Evolutionary conservation across 139 green algal genomes (phyloP).

Genomic region (Tetradesmus obliquus): DNA sequence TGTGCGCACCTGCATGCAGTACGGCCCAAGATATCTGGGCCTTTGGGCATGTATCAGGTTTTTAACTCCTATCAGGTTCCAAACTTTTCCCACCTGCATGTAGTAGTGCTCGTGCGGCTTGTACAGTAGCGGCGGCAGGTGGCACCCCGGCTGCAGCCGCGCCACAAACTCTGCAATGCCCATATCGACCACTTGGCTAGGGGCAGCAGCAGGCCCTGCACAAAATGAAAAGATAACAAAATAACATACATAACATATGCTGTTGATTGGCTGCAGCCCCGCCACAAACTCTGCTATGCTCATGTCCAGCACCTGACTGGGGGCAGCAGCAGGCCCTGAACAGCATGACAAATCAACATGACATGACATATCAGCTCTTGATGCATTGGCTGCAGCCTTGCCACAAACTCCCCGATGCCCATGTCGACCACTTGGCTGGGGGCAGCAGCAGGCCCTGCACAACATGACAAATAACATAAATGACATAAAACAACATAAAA

Average conservation of each 20-base stretch:
- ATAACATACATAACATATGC: background rate
- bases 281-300: background rate
- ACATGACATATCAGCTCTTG: background rate
- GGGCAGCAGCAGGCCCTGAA: background rate
- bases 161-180: conserved; percentile 42
- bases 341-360: too few relatives aligned
- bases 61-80: too few relatives aligned
- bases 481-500: too few relatives aligned
- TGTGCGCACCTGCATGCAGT: too few relatives aligned
- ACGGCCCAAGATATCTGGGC: too few relatives aligned
- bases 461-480: too few relatives aligned
- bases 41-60: too few relatives aligned
- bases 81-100: conserved; percentile 39
- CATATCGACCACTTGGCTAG: conserved; percentile 52
- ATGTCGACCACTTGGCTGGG: background rate
- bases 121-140: conserved; percentile 39
- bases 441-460: background rate
- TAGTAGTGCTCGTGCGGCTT: conserved; percentile 52
- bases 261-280: background rate
- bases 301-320: background rate
- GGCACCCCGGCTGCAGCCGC: conserved; percentile 34
- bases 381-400: background rate
- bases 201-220: conserved; percentile 19
- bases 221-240: background rate
- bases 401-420: background rate